These are phyloP conservation scores for Hanseniaspora guilliermondii DNA, from an alignment of 805 yeast species.

Conservation along the genomic window DNA sequence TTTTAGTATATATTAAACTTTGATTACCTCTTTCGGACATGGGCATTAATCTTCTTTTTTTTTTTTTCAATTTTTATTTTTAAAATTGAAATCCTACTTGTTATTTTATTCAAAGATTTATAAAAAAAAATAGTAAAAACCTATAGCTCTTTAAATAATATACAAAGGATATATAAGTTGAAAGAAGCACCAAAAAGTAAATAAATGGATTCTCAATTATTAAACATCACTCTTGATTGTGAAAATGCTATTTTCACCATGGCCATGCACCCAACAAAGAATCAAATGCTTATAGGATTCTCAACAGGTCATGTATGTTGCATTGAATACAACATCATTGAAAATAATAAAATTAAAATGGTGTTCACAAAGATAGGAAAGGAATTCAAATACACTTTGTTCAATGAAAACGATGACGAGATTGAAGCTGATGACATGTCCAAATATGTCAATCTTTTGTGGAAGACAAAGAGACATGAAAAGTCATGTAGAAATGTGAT, in stretches of 20 bases:
- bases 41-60: background rate
- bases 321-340: slow-evolving; percentile 34
- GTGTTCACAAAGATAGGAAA: slow-evolving; percentile 27
- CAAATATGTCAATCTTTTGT: slow-evolving; percentile 22
- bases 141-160: background rate
- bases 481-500: slow-evolving; percentile 65
- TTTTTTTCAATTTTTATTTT: background rate
- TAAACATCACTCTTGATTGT: slow-evolving; percentile 35
- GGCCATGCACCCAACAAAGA: slow-evolving; percentile 65
- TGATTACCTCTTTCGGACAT: background rate
- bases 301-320: slow-evolving; percentile 69
- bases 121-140: too few relatives aligned
- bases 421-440: slow-evolving; percentile 20
- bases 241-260: slow-evolving; percentile 51
- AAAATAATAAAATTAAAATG: background rate
- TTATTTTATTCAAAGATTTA: background rate
- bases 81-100: background rate
- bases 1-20: background rate
- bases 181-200: background rate
- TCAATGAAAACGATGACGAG: slow-evolving; percentile 17
- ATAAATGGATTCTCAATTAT: slow-evolving; percentile 20
- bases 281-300: slow-evolving; percentile 56
- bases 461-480: slow-evolving; percentile 88
- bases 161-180: too few relatives aligned
- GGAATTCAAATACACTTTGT: slow-evolving; percentile 27